Evolutionary conservation across 352 stramenopile genomes (phyloP), one percentile per base, ranked within the genome.

Genomic region (Halophytophthora polymorphica): DNA sequence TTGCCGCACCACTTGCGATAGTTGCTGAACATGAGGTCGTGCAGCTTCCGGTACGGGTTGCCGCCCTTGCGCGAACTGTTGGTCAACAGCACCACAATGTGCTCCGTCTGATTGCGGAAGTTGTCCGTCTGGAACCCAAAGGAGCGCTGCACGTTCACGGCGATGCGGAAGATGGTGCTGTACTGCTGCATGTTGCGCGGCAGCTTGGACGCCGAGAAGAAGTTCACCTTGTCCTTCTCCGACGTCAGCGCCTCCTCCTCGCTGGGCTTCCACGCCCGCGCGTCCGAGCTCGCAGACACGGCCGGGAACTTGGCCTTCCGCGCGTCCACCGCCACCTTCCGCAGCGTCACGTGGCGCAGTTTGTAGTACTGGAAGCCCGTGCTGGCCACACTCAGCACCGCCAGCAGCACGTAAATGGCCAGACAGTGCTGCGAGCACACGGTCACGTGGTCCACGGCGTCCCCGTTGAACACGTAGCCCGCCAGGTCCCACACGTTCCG

Each of bases 101-200:
- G 96, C 72, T 99, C 96, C 0, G 96, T 97, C 66, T 99, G 96
- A 64, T 99, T 99, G 17, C 86, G 82, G 47, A 96, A 93, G 56
- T 83, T 95, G 51, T 82, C 75, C n/a, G 74, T 48, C 44, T 95
- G 84, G 50, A 95, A 95, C 0, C 84, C 84, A 52, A 88, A 95
- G 35, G 77, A 86, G 14, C 79, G 81, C 48, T 91, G 81, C n/a
- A 95, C 85, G 31, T 91, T 91, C 50, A 86, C 77, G 18, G 85
- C 85, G 22, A 91, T 84, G 21, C 73, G 76, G 55, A 92, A 91
- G 34, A 95, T 90, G 33, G 78, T 68, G 7, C 71, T 81, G 42
- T 88, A 95, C 47, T 88, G 85, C 55, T 91, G 81, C 83, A 95
- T 93, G 44, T 93, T 82, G 31, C 64, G 57, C 13, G 85, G 83